Base-by-base conservation (phyloP, 139 green algal species). In the Asterochloris erici region DNA sequence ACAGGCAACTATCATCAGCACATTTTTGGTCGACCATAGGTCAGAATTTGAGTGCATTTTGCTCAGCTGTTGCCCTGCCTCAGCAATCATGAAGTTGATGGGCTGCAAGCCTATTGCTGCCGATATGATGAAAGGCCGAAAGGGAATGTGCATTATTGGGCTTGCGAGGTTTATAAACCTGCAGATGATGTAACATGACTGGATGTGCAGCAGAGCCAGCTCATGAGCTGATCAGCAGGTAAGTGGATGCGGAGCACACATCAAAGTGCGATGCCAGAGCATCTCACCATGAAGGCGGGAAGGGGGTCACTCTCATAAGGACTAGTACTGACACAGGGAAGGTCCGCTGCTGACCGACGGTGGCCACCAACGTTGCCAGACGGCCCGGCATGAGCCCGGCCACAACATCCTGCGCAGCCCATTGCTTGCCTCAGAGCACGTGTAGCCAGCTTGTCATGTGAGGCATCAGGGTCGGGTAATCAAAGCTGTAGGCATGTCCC, bases 281-380 rank as follows among this genome's bases (percentile, higher is more conserved):
- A 70, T 83, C 73, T 23, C 81, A 83, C 83, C 83, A 85, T 14
- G 81, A 85, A 61, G 88, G 88, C n/a, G 88, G 24, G 26, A 91
- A 64, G 19, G 87, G 88, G 16, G 81, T 86, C 66, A 91, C 74
- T 11, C 88, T 87, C 29, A 91, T 68, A 71, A 88, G 86, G 16
- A 91, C 54, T 61, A 92, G 66, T 80, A 90, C 90, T 66, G 76
- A 80, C 26, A 89, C 60, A 28, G 91, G 66, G 54, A 85, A 62
- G 26, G 84, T 17, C 24, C 83, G 82, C 9, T 90, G 87, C 80
- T 84, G 82, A 17, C 73, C 16, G 16, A 92, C 71, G 60, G 90
- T 84, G 10, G 60, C 61, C 26, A 54, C 66, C 74, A 85, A 85
- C 0, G 54, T 68, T 11, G 75, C 75, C 15, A 85, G 76, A 10